Evolutionary conservation across 306 rosid species (phyloP).

Genomic region (Hippophae rhamnoides): DNA sequence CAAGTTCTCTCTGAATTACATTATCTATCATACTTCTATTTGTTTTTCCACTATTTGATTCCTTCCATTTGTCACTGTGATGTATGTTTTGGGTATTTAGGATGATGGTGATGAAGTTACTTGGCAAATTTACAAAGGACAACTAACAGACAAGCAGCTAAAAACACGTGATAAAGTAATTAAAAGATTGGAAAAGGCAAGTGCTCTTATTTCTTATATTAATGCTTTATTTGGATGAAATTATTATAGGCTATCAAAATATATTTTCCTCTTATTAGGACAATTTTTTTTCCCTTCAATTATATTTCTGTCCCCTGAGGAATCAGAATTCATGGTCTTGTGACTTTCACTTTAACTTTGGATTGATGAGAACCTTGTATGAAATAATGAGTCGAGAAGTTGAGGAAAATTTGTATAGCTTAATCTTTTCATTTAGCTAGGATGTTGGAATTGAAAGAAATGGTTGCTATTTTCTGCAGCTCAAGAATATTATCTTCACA

Average conservation of each 20-base stretch:
- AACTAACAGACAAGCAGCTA: conserved; percentile 83
- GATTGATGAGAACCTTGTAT: too few relatives aligned
- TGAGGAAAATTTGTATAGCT: conserved; percentile 2
- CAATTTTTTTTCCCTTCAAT: not conserved
- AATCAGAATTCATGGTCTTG: too few relatives aligned
- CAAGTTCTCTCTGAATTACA: conserved; percentile 9
- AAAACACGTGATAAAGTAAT: conserved; percentile 78
- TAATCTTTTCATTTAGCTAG: not conserved
- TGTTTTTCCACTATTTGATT: not conserved
- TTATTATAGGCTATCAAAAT: not conserved
- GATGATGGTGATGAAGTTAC: conserved; percentile 83
- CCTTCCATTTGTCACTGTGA: conserved; percentile 6
- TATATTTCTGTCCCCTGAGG: not conserved
- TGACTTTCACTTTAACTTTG: too few relatives aligned
- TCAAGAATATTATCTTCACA: not conserved
- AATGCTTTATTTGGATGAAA: not conserved
- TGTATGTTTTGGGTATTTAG: conserved; percentile 34
- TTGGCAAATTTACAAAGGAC: conserved; percentile 92
- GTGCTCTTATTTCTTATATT: conserved; percentile 19
- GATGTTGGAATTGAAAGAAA: not conserved
- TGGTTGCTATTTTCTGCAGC: not conserved
- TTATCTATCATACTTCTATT: not conserved
- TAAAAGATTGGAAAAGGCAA: conserved; percentile 83
- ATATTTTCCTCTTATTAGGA: not conserved
- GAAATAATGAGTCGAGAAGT: not conserved